Evolutionary conservation across 345 rosid genomes (phyloP).

Genomic region (Eucalyptus microcorys): DNA sequence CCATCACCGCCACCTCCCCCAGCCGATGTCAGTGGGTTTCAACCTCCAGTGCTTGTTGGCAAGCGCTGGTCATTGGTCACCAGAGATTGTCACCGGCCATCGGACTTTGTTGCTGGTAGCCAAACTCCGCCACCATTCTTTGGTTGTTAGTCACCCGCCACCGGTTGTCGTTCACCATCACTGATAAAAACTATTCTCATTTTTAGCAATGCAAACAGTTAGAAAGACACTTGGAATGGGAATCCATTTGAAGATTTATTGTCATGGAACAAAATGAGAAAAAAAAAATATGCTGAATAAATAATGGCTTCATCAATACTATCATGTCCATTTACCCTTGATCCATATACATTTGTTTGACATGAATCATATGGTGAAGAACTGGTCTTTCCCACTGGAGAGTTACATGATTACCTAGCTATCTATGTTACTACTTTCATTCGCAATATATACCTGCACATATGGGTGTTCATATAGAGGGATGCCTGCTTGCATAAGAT

Average conservation of each 20-base stretch:
- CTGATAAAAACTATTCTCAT: background rate
- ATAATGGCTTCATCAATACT: background rate
- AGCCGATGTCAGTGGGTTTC: background rate
- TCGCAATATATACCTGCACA: background rate
- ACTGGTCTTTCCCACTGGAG: background rate
- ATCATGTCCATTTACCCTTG: background rate
- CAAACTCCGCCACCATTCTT: background rate
- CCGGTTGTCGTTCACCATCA: background rate
- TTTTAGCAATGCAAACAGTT: background rate
- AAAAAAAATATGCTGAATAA: background rate
- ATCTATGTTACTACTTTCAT: background rate
- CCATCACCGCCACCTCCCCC: background rate
- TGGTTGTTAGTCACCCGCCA: accelerated
- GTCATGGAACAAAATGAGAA: background rate
- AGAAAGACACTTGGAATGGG: background rate
- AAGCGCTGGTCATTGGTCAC: background rate
- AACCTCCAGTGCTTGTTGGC: background rate
- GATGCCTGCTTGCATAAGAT: background rate
- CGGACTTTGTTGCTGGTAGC: background rate
- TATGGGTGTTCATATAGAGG: background rate
- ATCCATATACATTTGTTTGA: background rate
- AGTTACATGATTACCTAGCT: background rate
- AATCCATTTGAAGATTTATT: background rate
- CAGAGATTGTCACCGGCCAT: background rate
- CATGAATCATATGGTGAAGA: background rate